Conservation (phyloP, 345 rosid genomes). For the Durio zibethinus region DNA sequence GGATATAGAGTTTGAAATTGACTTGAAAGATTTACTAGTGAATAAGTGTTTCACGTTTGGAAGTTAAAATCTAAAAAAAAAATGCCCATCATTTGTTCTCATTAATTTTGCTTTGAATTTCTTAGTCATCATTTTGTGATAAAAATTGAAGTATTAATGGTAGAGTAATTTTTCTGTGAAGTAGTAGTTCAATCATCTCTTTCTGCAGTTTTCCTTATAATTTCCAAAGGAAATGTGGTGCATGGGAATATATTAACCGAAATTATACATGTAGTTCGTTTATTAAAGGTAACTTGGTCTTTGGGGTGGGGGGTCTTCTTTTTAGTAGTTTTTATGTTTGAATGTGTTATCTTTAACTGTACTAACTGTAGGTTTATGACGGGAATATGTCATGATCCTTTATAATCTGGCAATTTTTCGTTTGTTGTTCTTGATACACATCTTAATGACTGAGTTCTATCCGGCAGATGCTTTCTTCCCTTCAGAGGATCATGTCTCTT, state of each 20-base stretch:
- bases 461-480: constrained; percentile 82
- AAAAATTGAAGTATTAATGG: not conserved
- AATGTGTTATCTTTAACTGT: not conserved
- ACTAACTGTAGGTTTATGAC: not conserved
- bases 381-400: not conserved
- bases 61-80: not conserved
- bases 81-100: not conserved
- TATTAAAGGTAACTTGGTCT: not conserved
- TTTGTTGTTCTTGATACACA: constrained; percentile 2
- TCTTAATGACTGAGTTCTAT: constrained; percentile 12
- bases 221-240: not conserved
- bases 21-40: not conserved
- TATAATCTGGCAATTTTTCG: not conserved
- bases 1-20: not conserved
- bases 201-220: not conserved
- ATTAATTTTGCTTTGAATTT: not conserved
- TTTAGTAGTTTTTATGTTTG: not conserved
- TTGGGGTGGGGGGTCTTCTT: not conserved
- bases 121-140: not conserved
- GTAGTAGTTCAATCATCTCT: not conserved
- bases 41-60: not conserved
- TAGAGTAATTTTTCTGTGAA: not conserved
- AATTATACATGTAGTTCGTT: not conserved
- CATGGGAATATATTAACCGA: not conserved
- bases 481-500: constrained; percentile 63